These are phyloP conservation scores for Sonneratia alba DNA, from an alignment of 345 rosid species.

Conservation along the genomic window DNA sequence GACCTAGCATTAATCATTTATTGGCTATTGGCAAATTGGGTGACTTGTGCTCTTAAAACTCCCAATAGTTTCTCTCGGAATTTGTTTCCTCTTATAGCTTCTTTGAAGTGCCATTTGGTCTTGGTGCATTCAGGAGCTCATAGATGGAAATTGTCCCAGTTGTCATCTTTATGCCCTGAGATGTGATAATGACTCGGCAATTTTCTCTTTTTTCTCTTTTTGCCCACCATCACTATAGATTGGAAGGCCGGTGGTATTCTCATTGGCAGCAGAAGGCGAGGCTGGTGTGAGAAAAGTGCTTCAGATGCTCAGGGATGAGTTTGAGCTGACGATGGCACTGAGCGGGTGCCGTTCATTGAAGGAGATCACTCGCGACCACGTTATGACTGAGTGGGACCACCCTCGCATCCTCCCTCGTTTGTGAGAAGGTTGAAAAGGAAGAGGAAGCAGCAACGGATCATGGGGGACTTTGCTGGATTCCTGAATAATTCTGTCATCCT, in stretches of 20 bases:
- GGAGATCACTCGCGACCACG: slow-evolving; percentile 73
- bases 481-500: neutral
- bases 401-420: slow-evolving; percentile 41
- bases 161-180: neutral
- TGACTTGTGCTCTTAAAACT: no score
- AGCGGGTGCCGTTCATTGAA: slow-evolving; percentile 75
- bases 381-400: slow-evolving; percentile 57
- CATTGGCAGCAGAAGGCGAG: slow-evolving; percentile 78
- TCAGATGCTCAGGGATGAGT: slow-evolving; percentile 69
- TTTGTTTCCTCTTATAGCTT: no score
- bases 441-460: neutral
- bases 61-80: no score
- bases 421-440: slow-evolving; percentile 11
- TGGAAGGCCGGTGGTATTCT: slow-evolving; percentile 80
- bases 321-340: slow-evolving; percentile 86
- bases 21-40: no score
- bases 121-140: no score
- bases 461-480: neutral
- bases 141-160: no score
- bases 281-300: slow-evolving; percentile 63
- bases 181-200: neutral
- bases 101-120: no score
- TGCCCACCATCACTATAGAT: slow-evolving; percentile 27
- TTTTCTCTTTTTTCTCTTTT: neutral
- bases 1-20: neutral